phyloP scores from a whole-genome alignment of 306 rosid species.

The Styphnolobium japonicum region DNA sequence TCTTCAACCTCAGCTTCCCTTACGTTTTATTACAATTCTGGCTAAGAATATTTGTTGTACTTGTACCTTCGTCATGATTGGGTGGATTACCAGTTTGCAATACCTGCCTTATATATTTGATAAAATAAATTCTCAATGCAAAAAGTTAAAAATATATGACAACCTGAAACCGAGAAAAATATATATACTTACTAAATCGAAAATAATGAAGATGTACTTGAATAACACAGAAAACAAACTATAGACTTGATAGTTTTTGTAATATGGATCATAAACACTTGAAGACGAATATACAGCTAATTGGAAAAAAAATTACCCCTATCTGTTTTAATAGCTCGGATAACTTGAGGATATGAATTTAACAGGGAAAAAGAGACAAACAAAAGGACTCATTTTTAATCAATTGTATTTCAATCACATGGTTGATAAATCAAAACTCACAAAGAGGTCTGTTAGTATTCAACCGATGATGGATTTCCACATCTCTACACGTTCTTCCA shows the following conservation, averaged over 20 bases:
- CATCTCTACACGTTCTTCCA: slow-evolving; percentile 79
- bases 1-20: neutral
- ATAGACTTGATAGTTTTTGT: neutral
- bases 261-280: slow-evolving; percentile 37
- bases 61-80: neutral
- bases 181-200: neutral
- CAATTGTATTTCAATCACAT: slow-evolving; percentile 46
- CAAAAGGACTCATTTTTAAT: slow-evolving; percentile 40
- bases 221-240: slow-evolving; percentile 6
- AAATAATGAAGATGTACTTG: neutral
- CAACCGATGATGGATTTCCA: slow-evolving; percentile 31
- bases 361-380: slow-evolving; percentile 29
- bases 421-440: slow-evolving; percentile 55
- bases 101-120: slow-evolving; percentile 6
- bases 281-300: slow-evolving; percentile 59
- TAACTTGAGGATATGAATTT: slow-evolving; percentile 34
- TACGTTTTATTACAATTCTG: neutral
- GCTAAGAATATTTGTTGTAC: neutral
- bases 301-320: slow-evolving; percentile 28
- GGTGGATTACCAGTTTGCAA: slow-evolving; percentile 2
- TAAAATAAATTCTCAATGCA: slow-evolving; percentile 6
- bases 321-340: slow-evolving; percentile 51
- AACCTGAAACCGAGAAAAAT: neutral
- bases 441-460: slow-evolving; percentile 58
- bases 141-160: slow-evolving; percentile 4